Conservation (phyloP, 1,139 yeast genomes). For the Taiozyma sp. region DNA sequence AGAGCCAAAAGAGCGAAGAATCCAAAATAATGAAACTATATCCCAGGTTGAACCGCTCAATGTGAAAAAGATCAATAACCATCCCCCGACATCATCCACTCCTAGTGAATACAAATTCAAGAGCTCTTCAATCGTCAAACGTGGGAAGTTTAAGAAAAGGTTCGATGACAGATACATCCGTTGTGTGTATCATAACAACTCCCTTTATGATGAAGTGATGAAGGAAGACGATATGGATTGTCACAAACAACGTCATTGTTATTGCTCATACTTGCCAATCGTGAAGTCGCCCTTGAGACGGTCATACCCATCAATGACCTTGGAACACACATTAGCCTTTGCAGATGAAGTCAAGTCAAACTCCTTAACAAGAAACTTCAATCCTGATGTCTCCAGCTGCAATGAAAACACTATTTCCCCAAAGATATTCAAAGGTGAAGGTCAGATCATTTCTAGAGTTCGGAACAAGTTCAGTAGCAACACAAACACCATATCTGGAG, state of each 20-base stretch:
- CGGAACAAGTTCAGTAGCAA: conserved; percentile 2
- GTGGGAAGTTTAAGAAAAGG: conserved; percentile 21
- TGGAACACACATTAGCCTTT: neutral
- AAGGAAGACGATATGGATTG: neutral
- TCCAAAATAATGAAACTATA: neutral
- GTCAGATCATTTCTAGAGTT: conserved; percentile 2
- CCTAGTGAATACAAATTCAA: neutral
- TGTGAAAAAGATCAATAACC: neutral
- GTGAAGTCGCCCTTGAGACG: conserved; percentile 19
- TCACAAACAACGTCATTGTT: conserved; percentile 9
- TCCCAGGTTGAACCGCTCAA: neutral
- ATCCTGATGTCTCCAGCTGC: neutral
- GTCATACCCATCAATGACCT: neutral
- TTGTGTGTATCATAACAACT: conserved; percentile 10
- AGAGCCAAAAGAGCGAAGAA: neutral
- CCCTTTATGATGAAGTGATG: neutral
- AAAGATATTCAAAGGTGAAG: neutral
- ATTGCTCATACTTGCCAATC: conserved; percentile 17
- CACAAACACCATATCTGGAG: neutral
- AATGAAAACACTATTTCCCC: neutral
- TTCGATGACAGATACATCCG: conserved; percentile 18
- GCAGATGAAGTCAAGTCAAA: conserved; percentile 1
- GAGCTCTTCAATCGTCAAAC: conserved; percentile 10
- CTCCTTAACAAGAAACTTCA: neutral
- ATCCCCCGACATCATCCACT: neutral